Conservation (phyloP, 208 protist species). For the Trypanosoma platydactyli region DNA sequence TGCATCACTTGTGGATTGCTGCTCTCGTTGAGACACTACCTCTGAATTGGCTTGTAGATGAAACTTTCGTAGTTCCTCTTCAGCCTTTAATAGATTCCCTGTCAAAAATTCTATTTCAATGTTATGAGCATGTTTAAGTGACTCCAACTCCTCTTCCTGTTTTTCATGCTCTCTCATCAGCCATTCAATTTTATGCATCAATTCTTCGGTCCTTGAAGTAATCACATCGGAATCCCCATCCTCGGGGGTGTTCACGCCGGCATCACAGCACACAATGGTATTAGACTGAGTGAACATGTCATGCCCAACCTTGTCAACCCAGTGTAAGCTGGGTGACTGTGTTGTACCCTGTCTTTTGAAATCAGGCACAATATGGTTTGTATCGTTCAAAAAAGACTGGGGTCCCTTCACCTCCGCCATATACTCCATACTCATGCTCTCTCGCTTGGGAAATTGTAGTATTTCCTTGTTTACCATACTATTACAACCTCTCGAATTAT, state of each 20-base stretch:
- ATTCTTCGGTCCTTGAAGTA: not conserved
- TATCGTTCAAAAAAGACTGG: not conserved
- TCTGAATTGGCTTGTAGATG: not conserved
- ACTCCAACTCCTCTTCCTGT: conserved; percentile 1
- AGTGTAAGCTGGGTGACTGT: not conserved
- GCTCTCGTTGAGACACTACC: not conserved
- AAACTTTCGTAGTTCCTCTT: not conserved
- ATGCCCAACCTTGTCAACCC: not conserved
- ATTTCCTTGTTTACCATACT: not conserved
- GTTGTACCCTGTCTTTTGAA: conserved; percentile 5
- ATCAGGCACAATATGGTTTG: not conserved
- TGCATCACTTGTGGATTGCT: not conserved
- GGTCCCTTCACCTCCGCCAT: conserved; percentile 2
- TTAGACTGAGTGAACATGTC: conserved; percentile 3
- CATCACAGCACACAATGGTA: not conserved
- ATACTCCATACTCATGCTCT: not conserved
- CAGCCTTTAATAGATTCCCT: conserved; percentile 13
- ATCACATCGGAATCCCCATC: not conserved
- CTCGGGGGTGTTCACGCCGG: not conserved
- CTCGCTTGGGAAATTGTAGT: not conserved
- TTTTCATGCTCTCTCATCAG: not conserved
- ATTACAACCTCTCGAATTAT: conserved; percentile 3
- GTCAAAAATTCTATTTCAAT: conserved; percentile 23
- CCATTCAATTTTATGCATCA: conserved; percentile 4
- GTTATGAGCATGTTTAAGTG: conserved; percentile 6